These are phyloP conservation scores for Fusarium veterinarium DNA, from an alignment of 2,329 filamentous ascomycete species.

Conservation along the genomic window DNA sequence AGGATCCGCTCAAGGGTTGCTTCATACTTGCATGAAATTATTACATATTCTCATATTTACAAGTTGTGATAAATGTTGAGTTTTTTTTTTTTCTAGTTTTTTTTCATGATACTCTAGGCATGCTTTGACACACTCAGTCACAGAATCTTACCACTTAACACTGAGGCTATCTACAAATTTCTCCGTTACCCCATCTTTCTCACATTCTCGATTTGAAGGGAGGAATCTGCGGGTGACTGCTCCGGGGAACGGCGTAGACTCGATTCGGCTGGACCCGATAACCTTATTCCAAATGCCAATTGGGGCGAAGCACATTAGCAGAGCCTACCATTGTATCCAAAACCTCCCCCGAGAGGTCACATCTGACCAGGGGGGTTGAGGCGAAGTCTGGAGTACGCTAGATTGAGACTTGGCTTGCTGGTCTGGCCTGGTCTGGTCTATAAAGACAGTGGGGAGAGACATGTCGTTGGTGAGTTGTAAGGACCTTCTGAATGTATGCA, in stretches of 20 bases:
- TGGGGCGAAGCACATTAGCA: slow-evolving; percentile 25
- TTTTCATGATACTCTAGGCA: not conserved
- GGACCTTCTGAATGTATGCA: slow-evolving; percentile 1
- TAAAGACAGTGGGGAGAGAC: not conserved
- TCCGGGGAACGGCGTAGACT: slow-evolving; percentile 15
- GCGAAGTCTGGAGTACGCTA: slow-evolving; percentile 18
- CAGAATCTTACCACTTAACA: not conserved
- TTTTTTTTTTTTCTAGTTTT: not conserved
- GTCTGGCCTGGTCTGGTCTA: slow-evolving; percentile 1
- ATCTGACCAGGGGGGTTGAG: slow-evolving; percentile 11
- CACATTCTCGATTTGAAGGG: slow-evolving; percentile 8
- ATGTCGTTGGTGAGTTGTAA: not conserved
- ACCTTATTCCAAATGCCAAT: slow-evolving; percentile 38
- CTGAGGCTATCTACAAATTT: slow-evolving; percentile 3
- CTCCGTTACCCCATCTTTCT: not conserved
- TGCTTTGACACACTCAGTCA: not conserved
- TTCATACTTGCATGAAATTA: not conserved
- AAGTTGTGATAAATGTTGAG: not conserved
- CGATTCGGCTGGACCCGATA: slow-evolving; percentile 33
- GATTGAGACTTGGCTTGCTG: slow-evolving; percentile 18
- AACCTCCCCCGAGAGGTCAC: not conserved
- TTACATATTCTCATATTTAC: not conserved
- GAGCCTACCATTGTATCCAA: slow-evolving; percentile 8
- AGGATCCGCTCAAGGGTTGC: not conserved
- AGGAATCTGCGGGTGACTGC: slow-evolving; percentile 17